These are phyloP conservation scores for Boletus insuetus DNA, from an alignment of 768 basidiomycete genomes.

Conservation along the genomic window DNA sequence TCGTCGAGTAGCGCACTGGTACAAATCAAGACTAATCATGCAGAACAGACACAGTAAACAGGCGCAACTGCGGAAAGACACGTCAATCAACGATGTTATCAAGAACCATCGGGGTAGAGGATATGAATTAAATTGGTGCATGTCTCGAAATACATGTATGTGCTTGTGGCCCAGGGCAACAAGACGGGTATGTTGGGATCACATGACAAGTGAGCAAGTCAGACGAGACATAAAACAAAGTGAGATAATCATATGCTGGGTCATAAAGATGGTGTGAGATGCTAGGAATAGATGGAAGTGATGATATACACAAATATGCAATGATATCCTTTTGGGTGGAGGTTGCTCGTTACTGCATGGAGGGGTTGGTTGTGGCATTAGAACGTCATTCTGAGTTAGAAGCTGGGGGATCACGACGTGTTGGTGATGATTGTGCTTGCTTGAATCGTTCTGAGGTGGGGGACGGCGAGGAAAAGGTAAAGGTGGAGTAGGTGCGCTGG, in stretches of 20 bases:
- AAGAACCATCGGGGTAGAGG: not conserved
- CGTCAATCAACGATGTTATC: conserved; percentile 2
- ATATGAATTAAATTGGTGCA: conserved; percentile 30
- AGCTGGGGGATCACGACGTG: conserved; percentile 20
- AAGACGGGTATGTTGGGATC: conserved; percentile 20
- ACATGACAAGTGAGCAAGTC: conserved; percentile 30
- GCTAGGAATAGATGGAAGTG: conserved; percentile 31
- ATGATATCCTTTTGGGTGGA: conserved; percentile 24
- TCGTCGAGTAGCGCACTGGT: not conserved
- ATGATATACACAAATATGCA: conserved; percentile 35
- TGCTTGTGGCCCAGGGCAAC: conserved; percentile 29
- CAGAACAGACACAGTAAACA: not conserved
- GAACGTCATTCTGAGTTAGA: conserved; percentile 22
- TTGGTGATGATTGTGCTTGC: conserved; percentile 37
- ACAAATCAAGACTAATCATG: not conserved
- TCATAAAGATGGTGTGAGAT: conserved; percentile 29
- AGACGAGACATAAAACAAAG: conserved; percentile 26
- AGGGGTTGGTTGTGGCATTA: not conserved
- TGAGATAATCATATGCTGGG: conserved; percentile 22
- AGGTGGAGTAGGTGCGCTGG: conserved; percentile 67
- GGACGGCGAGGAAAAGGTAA: conserved; percentile 77
- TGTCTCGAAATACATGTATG: conserved; percentile 34
- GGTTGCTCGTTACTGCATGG: conserved; percentile 9
- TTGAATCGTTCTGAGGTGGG: conserved; percentile 55
- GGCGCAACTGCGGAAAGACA: conserved; percentile 7